Evolutionary conservation across 805 yeast genomes (phyloP).

Genomic region (Candida peoriensis): DNA sequence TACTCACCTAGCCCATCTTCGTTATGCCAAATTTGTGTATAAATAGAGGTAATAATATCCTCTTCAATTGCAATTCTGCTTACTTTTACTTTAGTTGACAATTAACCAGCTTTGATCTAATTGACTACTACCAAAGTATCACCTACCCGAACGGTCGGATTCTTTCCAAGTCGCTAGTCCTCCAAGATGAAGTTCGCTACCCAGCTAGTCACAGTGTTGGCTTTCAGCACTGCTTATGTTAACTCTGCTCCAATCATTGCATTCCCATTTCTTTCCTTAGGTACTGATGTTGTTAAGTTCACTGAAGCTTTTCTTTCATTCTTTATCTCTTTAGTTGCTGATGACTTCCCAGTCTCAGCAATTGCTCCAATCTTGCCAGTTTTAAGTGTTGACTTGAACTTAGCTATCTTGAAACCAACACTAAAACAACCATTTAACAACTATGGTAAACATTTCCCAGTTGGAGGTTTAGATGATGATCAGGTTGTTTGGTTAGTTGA

Average conservation of each 20-base stretch:
- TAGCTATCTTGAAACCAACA: not conserved
- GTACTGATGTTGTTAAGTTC: not conserved
- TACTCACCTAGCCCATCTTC: no score
- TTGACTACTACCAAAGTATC: no score
- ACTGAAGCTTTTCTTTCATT: not conserved
- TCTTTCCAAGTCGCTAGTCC: no score
- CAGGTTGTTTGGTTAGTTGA: slow-evolving; percentile 19
- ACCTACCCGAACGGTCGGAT: no score
- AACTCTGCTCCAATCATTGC: not conserved
- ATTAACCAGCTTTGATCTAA: no score
- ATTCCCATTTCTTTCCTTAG: not conserved
- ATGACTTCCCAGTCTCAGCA: not conserved
- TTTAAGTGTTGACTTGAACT: not conserved
- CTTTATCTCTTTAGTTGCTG: not conserved
- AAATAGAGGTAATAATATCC: no score
- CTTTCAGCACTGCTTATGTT: not conserved
- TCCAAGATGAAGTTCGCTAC: no score
- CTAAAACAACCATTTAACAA: not conserved
- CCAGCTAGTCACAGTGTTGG: not conserved
- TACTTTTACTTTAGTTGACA: no score
- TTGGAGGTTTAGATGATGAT: slow-evolving; percentile 4
- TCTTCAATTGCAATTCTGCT: no score
- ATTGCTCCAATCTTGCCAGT: not conserved
- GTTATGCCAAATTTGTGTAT: no score
- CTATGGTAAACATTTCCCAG: slow-evolving; percentile 1